Evolutionary conservation across 495 filamentous ascomycete genomes (phyloP).

Genomic region (Clohesyomyces aquaticus): DNA sequence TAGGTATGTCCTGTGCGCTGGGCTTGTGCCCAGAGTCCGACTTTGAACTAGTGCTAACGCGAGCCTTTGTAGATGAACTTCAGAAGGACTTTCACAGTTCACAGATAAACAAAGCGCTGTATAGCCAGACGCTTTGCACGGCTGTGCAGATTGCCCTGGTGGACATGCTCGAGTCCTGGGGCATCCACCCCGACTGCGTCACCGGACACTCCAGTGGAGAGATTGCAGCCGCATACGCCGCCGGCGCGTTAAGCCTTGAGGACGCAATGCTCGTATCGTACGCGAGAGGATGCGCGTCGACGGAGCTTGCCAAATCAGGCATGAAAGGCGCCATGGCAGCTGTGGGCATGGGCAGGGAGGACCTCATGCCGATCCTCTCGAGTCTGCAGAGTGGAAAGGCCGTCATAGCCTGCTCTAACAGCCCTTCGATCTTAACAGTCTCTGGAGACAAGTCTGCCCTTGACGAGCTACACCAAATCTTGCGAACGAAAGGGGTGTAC

Average conservation of each 20-base stretch:
- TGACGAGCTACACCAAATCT: conserved; percentile 40
- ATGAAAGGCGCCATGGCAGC: conserved; percentile 33
- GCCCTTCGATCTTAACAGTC: conserved; percentile 47
- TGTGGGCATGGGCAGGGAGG: conserved; percentile 10
- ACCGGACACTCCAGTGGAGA: conserved; percentile 66
- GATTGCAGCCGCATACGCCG: conserved; percentile 64
- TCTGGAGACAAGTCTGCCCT: conserved; percentile 46
- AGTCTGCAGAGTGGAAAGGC: not conserved
- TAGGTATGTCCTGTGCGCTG: not conserved
- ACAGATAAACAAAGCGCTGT: conserved; percentile 20
- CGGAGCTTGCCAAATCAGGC: conserved; percentile 4
- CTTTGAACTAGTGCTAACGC: conserved; percentile 7
- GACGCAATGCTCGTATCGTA: conserved; percentile 52
- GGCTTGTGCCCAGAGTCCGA: not conserved
- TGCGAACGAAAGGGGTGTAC: conserved; percentile 47
- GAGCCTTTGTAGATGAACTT: conserved; percentile 22
- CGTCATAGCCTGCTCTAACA: conserved; percentile 40
- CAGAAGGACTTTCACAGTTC: not conserved
- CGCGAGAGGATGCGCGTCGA: conserved; percentile 40
- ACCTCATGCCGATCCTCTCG: not conserved
- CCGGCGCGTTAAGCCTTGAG: conserved; percentile 51
- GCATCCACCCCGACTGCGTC: conserved; percentile 46
- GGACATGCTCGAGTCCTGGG: conserved; percentile 35
- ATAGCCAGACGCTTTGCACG: conserved; percentile 29
- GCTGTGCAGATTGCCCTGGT: conserved; percentile 33